Evolutionary conservation across 495 filamentous ascomycete genomes (phyloP).

Genomic region (Xylaria grammica): DNA sequence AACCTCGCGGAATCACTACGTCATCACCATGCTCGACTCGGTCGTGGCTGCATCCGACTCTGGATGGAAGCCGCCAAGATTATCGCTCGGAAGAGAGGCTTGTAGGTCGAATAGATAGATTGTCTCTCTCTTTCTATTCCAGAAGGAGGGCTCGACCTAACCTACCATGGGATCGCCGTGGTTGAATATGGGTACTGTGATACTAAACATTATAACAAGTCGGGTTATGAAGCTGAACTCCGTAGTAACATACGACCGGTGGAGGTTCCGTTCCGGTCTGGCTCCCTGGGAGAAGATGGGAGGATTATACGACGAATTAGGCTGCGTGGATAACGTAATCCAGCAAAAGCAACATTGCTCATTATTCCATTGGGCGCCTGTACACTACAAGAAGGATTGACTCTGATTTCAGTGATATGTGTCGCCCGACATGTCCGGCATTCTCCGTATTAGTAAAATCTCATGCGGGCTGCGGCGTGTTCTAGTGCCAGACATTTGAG

Average conservation of each 20-base stretch:
- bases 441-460: background rate
- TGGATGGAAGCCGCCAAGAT: conserved; percentile 71
- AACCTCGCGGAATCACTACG: conserved; percentile 84
- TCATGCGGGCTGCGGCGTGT: too few relatives aligned
- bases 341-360: conserved; percentile 15
- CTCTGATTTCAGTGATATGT: conserved; percentile 1
- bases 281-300: too few relatives aligned
- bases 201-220: conserved; percentile 71
- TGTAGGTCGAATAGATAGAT: conserved; percentile 46
- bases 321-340: background rate
- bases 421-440: background rate
- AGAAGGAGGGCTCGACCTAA: conserved; percentile 25
- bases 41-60: conserved; percentile 76
- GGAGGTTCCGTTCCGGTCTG: too few relatives aligned
- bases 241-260: conserved; percentile 68
- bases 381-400: conserved; percentile 13
- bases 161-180: conserved; percentile 55
- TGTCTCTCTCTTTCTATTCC: background rate
- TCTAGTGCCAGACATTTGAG: too few relatives aligned
- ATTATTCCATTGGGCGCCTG: background rate
- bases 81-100: conserved; percentile 80
- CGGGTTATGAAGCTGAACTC: conserved; percentile 72
- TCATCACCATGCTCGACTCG: conserved; percentile 81
- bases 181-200: conserved; percentile 72
- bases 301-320: too few relatives aligned